Evolutionary conservation across 2,329 filamentous ascomycete genomes (phyloP).

Genomic region (Talaromyces sp.): DNA sequence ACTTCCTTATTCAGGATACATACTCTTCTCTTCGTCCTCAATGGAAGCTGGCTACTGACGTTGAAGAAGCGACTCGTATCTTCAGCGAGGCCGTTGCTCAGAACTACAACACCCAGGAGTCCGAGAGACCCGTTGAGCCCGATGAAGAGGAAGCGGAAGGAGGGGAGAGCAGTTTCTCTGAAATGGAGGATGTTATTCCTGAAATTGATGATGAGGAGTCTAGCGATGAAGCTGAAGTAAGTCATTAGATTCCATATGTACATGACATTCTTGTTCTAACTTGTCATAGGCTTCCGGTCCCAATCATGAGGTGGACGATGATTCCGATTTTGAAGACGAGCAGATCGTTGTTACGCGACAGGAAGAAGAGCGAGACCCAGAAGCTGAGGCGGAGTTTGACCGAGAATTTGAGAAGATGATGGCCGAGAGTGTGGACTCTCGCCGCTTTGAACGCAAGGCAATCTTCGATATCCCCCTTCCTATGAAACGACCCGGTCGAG

Average conservation of each 20-base stretch:
- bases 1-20: conserved; percentile 93
- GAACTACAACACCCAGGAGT: conserved; percentile 79
- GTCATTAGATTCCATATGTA: not conserved
- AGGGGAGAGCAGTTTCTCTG: conserved; percentile 70
- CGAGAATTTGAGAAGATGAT: conserved; percentile 98
- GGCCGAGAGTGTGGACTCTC: conserved; percentile 92
- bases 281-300: conserved; percentile 43
- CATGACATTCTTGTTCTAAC: conserved; percentile 1
- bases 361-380: conserved; percentile 86
- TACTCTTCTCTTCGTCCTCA: conserved; percentile 83
- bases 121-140: conserved; percentile 68
- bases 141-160: conserved; percentile 77
- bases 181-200: conserved; percentile 67
- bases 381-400: conserved; percentile 96
- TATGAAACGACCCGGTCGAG: conserved; percentile 71
- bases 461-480: conserved; percentile 97
- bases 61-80: conserved; percentile 79
- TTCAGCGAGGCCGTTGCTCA: conserved; percentile 88
- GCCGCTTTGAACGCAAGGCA: conserved; percentile 93
- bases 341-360: conserved; percentile 88
- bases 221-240: conserved; percentile 52
- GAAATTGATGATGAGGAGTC: conserved; percentile 62
- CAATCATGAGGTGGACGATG: conserved; percentile 49
- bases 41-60: conserved; percentile 81
- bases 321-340: conserved; percentile 72